phyloP scores from a whole-genome alignment of 208 protist genomes.

The Naegleria fowleri region DNA sequence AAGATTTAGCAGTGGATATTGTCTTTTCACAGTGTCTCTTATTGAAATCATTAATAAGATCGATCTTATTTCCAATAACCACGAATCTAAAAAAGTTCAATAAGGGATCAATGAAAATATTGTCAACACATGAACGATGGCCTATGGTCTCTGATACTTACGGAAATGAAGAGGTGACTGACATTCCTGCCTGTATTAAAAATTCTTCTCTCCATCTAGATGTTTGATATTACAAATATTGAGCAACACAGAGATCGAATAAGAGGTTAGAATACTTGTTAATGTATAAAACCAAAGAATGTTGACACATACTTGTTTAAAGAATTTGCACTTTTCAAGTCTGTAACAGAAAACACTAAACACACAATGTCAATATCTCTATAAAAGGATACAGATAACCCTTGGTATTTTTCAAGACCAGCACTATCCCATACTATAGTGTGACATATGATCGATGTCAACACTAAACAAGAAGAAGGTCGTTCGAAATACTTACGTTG shows the following conservation, averaged over 20 bases:
- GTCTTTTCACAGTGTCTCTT: background rate
- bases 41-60: background rate
- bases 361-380: background rate
- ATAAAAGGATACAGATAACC: background rate
- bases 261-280: too few relatives aligned
- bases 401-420: background rate
- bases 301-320: background rate
- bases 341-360: background rate
- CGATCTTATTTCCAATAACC: background rate
- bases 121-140: background rate
- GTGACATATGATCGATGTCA: too few relatives aligned
- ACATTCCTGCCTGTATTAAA: background rate
- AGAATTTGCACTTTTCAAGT: background rate
- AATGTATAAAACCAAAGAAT: too few relatives aligned
- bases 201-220: background rate
- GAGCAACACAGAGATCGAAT: too few relatives aligned
- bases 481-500: background rate
- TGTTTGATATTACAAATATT: too few relatives aligned
- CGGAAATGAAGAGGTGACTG: background rate
- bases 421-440: background rate
- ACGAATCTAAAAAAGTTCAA: background rate
- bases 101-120: background rate
- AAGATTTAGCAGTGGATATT: background rate
- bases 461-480: too few relatives aligned
- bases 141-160: background rate